A percentile compares a stretch with the other conserved stretches of the same genome.
Conservation (phyloP, 2,329 filamentous ascomycete species). For the Clarireedia paspali region DNA sequence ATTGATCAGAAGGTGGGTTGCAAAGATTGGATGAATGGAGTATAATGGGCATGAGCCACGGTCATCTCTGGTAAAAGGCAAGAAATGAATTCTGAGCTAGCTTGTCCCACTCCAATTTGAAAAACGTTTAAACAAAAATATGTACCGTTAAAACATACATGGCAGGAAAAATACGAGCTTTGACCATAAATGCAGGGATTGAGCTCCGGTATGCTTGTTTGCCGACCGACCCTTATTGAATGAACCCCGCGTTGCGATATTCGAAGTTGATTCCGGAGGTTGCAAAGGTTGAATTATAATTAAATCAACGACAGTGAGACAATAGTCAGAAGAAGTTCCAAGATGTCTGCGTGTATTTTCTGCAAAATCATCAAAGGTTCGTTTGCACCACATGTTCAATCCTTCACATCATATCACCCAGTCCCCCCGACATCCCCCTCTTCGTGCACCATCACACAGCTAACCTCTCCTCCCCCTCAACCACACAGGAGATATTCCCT, state of each 20-base stretch:
- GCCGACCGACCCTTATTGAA: not conserved
- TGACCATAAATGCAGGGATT: not conserved
- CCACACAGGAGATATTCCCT: slow-evolving; percentile 78
- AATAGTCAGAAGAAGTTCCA: slow-evolving; percentile 11
- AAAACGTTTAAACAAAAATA: slow-evolving; percentile 10
- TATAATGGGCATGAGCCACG: slow-evolving; percentile 39
- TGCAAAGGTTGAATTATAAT: too few species aligned
- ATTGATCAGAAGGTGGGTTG: slow-evolving; percentile 28
- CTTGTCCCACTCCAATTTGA: slow-evolving; percentile 29
- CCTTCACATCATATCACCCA: not conserved
- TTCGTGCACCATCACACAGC: slow-evolving; percentile 2
- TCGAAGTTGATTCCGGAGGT: too few species aligned
- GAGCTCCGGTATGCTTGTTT: too few species aligned
- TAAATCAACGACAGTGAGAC: too few species aligned
- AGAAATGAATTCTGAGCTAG: slow-evolving; percentile 33
- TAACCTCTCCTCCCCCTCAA: not conserved
- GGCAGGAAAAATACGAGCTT: not conserved
- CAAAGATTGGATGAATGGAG: slow-evolving; percentile 47
- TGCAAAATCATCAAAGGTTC: slow-evolving; percentile 94
- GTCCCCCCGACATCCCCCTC: not conserved
- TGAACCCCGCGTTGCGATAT: not conserved
- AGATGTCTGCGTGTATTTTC: slow-evolving; percentile 72
- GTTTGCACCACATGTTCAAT: too few species aligned
- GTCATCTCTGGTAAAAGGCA: slow-evolving; percentile 34
- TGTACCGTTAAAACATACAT: not conserved